These are phyloP conservation scores for Sporothrix pallida DNA, from an alignment of 2,329 filamentous ascomycete species.

Conservation along the genomic window DNA sequence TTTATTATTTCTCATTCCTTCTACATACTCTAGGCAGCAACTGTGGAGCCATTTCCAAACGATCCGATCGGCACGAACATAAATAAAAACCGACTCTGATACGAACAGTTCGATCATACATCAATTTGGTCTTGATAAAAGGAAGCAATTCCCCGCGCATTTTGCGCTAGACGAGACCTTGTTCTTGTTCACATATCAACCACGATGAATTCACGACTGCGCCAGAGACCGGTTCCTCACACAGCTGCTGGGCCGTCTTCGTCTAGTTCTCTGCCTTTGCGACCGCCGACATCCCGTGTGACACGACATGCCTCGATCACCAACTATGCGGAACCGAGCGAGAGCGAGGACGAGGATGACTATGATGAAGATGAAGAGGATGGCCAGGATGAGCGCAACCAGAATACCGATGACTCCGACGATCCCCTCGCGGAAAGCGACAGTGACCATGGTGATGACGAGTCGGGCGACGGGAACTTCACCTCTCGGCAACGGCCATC, in stretches of 20 bases:
- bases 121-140: constrained; percentile 8
- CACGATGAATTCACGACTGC: constrained; percentile 31
- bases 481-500: not conserved
- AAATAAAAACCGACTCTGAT: not conserved
- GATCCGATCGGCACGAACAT: not conserved
- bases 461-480: constrained; percentile 28
- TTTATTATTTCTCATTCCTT: not conserved
- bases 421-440: constrained; percentile 2
- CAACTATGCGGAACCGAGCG: constrained; percentile 28
- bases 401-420: constrained; percentile 22
- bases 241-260: not conserved
- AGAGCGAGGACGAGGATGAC: constrained; percentile 30
- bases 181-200: too few species aligned
- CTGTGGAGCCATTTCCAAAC: not conserved
- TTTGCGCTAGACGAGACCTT: not conserved
- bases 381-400: not conserved
- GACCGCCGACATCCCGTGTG: constrained; percentile 27
- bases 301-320: constrained; percentile 32
- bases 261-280: constrained; percentile 13
- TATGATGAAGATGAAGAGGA: constrained; percentile 5
- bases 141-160: not conserved
- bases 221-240: constrained; percentile 7
- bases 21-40: constrained; percentile 1
- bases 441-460: constrained; percentile 13
- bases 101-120: not conserved